A percentile compares a stretch with the other conserved stretches of the same genome.
phyloP scores from a whole-genome alignment of 805 yeast species.

The Kodamaea laetipori region DNA sequence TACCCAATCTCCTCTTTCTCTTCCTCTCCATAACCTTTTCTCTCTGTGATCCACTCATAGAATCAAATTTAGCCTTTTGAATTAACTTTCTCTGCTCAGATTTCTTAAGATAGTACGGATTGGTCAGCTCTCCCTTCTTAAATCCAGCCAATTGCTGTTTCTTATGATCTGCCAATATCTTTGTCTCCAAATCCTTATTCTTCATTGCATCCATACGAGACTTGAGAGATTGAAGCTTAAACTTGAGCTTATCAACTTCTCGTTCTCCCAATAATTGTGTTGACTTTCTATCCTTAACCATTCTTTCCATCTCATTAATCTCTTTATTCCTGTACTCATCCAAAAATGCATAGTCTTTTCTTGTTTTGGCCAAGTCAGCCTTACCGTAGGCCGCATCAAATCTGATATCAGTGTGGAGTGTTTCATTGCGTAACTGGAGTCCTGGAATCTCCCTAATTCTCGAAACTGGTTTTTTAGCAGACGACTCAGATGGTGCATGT shows the following conservation, averaged over 20 bases:
- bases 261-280: conserved; percentile 39
- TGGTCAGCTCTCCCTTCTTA: conserved; percentile 50
- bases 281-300: conserved; percentile 57
- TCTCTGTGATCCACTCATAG: conserved; percentile 69
- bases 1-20: conserved; percentile 81
- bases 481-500: conserved; percentile 85
- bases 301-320: conserved; percentile 55
- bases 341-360: conserved; percentile 80
- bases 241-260: conserved; percentile 56
- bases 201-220: conserved; percentile 69
- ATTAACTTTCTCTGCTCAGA: conserved; percentile 72
- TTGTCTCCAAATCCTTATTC: conserved; percentile 72
- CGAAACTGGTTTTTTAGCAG: conserved; percentile 72
- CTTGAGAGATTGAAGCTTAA: conserved; percentile 60
- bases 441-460: conserved; percentile 77
- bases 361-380: conserved; percentile 64
- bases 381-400: conserved; percentile 90
- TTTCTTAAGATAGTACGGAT: conserved; percentile 61
- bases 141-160: conserved; percentile 48
- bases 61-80: conserved; percentile 76
- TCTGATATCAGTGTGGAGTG: conserved; percentile 75
- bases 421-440: conserved; percentile 43
- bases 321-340: conserved; percentile 85
- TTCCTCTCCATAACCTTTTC: conserved; percentile 84
- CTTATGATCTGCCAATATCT: conserved; percentile 64